A percentile compares a stretch with the other conserved stretches of the same genome.
These are phyloP conservation scores for Metschnikowia gruessii DNA, from an alignment of 805 yeast genomes.

Conservation along the genomic window DNA sequence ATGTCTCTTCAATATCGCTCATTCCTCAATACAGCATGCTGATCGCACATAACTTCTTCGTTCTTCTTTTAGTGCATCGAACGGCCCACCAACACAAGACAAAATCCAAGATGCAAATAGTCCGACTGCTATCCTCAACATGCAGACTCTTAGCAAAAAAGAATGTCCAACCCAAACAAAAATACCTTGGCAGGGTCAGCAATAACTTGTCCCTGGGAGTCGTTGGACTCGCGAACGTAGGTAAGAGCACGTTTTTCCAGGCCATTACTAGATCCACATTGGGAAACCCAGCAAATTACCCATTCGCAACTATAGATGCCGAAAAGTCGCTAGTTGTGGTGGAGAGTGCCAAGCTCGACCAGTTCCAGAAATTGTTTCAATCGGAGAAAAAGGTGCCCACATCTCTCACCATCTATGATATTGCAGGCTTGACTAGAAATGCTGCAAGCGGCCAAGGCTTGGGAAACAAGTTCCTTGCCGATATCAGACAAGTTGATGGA, in stretches of 20 bases:
- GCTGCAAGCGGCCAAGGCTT: conserved; percentile 97
- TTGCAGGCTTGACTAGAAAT: conserved; percentile 97
- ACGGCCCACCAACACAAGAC: not conserved
- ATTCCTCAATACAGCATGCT: not conserved
- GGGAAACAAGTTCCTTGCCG: conserved; percentile 95
- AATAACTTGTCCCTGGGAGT: conserved; percentile 53
- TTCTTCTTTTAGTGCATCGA: not conserved
- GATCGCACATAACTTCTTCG: conserved; percentile 1
- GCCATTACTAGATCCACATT: conserved; percentile 90
- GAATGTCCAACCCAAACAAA: conserved; percentile 7
- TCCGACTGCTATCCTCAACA: conserved; percentile 14
- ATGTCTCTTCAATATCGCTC: not conserved
- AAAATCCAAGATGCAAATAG: conserved; percentile 7
- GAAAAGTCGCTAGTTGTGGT: conserved; percentile 96
- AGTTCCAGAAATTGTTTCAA: conserved; percentile 66
- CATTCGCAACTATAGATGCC: conserved; percentile 97
- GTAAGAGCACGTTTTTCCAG: conserved; percentile 96
- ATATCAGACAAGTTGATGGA: conserved; percentile 97
- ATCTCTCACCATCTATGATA: conserved; percentile 87
- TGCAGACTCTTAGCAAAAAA: conserved; percentile 17
- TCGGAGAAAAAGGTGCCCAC: conserved; percentile 91
- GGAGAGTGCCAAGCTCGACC: conserved; percentile 85
- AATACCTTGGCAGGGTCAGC: conserved; percentile 20
- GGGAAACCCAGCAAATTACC: conserved; percentile 97
- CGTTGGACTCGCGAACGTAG: conserved; percentile 94